Percentiles rank a stretch among this genome's conserved stretches.
These are phyloP conservation scores for Delonix regia DNA, from an alignment of 306 rosid species.

Conservation along the genomic window DNA sequence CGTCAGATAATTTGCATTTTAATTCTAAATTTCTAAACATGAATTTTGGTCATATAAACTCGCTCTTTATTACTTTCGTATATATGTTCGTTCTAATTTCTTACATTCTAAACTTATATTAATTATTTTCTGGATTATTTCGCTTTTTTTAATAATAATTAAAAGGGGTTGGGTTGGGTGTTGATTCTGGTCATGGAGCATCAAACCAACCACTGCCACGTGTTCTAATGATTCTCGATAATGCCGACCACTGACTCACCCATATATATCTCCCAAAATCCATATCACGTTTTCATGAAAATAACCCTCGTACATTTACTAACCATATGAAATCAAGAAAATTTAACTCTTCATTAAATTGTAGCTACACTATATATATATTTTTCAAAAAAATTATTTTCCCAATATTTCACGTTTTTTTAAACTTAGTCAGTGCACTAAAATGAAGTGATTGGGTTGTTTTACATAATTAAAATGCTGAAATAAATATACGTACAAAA, in stretches of 20 bases:
- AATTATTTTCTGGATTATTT: no score
- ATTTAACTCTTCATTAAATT: not conserved
- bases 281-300: not conserved
- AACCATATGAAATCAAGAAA: not conserved
- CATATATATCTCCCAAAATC: not conserved
- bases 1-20: no score
- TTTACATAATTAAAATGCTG: not conserved
- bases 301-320: not conserved
- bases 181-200: constrained; percentile 6
- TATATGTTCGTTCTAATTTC: no score
- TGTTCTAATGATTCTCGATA: not conserved
- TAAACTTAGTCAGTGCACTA: no score
- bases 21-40: no score
- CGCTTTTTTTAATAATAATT: no score
- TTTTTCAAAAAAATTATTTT: no score
- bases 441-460: no score
- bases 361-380: not conserved
- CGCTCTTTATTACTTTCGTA: no score
- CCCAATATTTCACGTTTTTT: no score
- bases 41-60: no score
- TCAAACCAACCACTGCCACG: constrained; percentile 26
- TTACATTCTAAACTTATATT: no score
- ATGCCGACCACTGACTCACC: not conserved
- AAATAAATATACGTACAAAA: not conserved
- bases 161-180: not conserved